A percentile compares a stretch with the other conserved stretches of the same genome.
These are phyloP conservation scores for Pseudonitzschia delicatissima DNA, from an alignment of 108 stramenopile species.

Conservation along the genomic window DNA sequence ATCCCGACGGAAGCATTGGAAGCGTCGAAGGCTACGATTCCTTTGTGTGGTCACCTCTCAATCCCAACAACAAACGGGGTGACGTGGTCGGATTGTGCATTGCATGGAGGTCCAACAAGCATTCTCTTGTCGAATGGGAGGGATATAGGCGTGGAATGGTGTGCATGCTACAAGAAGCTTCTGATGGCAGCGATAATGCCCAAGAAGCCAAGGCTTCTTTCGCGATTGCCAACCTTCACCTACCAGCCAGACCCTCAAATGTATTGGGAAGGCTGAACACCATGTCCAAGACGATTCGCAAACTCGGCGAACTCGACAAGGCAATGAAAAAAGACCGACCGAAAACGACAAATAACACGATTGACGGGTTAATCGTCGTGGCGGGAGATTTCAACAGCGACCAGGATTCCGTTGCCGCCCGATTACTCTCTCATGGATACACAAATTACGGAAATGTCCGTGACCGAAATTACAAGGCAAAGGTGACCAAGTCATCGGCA, in stretches of 20 bases:
- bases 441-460: constrained; percentile 28
- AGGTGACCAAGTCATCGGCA: constrained; percentile 38
- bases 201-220: constrained; percentile 3
- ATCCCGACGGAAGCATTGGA: background rate
- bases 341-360: background rate
- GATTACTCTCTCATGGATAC: constrained; percentile 27
- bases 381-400: constrained; percentile 52
- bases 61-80: constrained; percentile 22
- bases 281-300: constrained; percentile 33
- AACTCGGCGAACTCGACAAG: constrained; percentile 7
- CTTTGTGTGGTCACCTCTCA: constrained; percentile 33
- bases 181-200: constrained; percentile 1
- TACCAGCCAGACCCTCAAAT: constrained; percentile 38
- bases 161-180: constrained; percentile 32
- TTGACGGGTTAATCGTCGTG: constrained; percentile 36
- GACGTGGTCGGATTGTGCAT: constrained; percentile 44
- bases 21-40: constrained; percentile 32
- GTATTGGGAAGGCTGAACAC: constrained; percentile 35
- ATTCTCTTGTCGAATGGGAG: constrained; percentile 24
- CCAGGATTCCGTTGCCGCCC: constrained; percentile 24
- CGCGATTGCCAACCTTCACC: constrained; percentile 41
- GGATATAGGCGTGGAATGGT: constrained; percentile 44
- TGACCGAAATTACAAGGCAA: constrained; percentile 47
- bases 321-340: background rate
- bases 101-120: constrained; percentile 42